Conservation (phyloP, 2,329 filamentous ascomycete genomes). For the Aspergillus arachidicola region DNA sequence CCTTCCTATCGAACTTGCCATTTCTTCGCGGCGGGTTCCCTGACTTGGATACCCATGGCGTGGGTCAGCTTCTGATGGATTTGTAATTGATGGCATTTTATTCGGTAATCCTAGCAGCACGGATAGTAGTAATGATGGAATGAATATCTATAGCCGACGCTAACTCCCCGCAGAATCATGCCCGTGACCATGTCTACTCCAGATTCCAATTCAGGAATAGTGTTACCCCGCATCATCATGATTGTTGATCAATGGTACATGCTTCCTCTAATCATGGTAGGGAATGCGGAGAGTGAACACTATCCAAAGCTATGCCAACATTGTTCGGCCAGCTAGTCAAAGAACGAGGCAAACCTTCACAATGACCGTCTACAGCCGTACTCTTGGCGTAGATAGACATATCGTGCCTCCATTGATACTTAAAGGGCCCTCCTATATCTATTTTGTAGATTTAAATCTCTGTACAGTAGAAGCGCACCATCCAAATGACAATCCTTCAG, state of each 20-base stretch:
- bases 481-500: neutral
- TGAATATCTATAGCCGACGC: constrained; percentile 3
- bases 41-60: neutral
- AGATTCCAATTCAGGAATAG: neutral
- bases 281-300: neutral
- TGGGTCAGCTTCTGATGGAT: constrained; percentile 4
- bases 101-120: neutral
- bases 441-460: neutral
- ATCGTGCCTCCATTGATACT: neutral
- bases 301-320: neutral
- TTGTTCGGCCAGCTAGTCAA: neutral
- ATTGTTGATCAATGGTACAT: neutral
- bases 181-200: neutral
- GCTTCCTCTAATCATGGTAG: neutral
- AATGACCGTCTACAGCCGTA: neutral
- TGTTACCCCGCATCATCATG: neutral
- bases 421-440: neutral
- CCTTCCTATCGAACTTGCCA: neutral
- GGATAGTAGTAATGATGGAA: neutral
- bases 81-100: neutral
- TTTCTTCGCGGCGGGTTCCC: constrained; percentile 3
- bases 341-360: neutral
- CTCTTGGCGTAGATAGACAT: neutral
- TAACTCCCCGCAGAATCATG: neutral
- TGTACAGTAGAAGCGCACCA: neutral